These are phyloP conservation scores for Pseudogymnoascus sp. DNA, from an alignment of 2,329 filamentous ascomycete genomes.

Conservation along the genomic window DNA sequence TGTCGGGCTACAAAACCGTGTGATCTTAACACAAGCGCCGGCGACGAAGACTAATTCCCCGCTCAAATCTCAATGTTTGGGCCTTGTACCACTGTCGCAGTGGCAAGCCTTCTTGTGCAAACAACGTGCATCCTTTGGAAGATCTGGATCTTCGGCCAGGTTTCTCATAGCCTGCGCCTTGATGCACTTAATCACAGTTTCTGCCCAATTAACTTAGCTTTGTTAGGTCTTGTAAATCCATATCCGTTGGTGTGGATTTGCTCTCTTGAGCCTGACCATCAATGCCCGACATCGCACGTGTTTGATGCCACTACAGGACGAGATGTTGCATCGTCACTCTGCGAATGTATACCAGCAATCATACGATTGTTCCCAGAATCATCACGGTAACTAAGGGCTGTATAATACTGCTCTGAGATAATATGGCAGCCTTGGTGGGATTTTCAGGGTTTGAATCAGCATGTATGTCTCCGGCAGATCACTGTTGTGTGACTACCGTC, in stretches of 20 bases:
- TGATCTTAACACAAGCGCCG: neutral
- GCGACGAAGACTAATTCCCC: neutral
- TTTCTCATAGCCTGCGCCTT: neutral
- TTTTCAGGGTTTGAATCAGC: slow-evolving; percentile 1
- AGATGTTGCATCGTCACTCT: neutral
- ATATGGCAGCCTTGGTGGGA: neutral
- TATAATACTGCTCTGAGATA: neutral
- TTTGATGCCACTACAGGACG: neutral
- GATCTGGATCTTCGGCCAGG: neutral
- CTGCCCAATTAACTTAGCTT: neutral
- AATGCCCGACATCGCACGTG: neutral
- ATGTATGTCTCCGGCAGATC: neutral
- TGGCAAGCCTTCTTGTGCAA: slow-evolving; percentile 7
- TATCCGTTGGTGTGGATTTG: neutral
- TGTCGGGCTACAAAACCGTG: neutral
- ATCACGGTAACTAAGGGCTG: neutral
- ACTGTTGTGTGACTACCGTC: neutral
- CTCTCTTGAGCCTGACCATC: neutral
- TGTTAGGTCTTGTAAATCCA: neutral
- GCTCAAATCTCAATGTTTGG: neutral
- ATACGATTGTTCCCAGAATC: neutral
- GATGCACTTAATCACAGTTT: neutral
- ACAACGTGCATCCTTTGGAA: neutral
- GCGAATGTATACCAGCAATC: neutral
- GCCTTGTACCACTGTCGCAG: neutral